Percentiles rank a stretch among this genome's conserved stretches.
These are phyloP conservation scores for Piper longum DNA, from an alignment of 164 flowering plant species.

Conservation along the genomic window DNA sequence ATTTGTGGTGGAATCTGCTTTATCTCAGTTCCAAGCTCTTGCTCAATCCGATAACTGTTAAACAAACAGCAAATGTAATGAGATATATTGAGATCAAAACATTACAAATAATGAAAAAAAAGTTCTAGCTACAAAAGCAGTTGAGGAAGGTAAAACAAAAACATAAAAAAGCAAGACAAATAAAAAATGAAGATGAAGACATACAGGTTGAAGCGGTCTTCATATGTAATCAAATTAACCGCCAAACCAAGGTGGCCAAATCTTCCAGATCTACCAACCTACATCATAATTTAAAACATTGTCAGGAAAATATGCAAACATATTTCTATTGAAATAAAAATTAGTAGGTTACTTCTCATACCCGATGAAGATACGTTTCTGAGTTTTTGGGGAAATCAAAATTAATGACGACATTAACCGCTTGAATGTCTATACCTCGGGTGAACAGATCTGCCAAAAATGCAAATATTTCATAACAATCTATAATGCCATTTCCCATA, in stretches of 20 bases:
- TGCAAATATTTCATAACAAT: neutral
- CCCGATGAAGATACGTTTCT: slow-evolving; percentile 95
- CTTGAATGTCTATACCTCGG: slow-evolving; percentile 96
- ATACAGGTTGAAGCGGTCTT: slow-evolving; percentile 96
- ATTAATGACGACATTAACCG: slow-evolving; percentile 98
- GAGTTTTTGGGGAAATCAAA: slow-evolving; percentile 96
- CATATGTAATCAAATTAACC: slow-evolving; percentile 90
- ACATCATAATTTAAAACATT: slow-evolving; percentile 1
- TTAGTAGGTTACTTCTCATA: slow-evolving; percentile 15
- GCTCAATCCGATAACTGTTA: slow-evolving; percentile 93
- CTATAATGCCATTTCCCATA: neutral
- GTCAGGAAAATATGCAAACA: neutral
- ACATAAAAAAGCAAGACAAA: neutral
- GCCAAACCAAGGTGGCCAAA: slow-evolving; percentile 99
- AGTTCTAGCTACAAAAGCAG: neutral
- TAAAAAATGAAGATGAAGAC: neutral
- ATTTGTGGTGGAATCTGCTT: slow-evolving; percentile 98
- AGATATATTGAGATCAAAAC: neutral
- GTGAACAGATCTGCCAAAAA: slow-evolving; percentile 76
- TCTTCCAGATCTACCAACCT: slow-evolving; percentile 99
- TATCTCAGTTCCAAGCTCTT: slow-evolving; percentile 98
- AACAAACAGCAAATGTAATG: too few relatives aligned
- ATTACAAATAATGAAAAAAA: too few relatives aligned
- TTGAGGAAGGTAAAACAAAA: neutral
- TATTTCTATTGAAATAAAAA: neutral